phyloP scores from a whole-genome alignment of 73 alveolate species.

The Tetrahymena elliotti region DNA sequence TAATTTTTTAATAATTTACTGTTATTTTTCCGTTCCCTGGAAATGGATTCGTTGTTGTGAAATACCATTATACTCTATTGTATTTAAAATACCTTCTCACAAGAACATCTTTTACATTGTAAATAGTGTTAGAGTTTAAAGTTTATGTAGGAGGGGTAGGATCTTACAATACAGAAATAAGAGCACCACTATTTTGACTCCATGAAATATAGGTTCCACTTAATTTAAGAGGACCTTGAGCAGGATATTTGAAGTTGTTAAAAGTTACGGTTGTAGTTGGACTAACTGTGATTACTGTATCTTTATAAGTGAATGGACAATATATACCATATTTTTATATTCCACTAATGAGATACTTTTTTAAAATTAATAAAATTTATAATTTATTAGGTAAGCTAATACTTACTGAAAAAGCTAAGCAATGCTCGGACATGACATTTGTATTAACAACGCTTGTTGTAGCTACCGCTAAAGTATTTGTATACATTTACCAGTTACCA shows the following conservation, averaged over 20 bases:
- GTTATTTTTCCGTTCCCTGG: neutral
- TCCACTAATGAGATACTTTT: neutral
- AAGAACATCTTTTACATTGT: neutral
- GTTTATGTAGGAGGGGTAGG: neutral
- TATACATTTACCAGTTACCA: neutral
- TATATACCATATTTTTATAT: neutral
- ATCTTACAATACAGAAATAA: neutral
- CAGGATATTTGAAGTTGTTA: neutral
- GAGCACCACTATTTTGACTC: neutral
- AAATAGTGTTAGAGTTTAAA: neutral
- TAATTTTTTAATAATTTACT: neutral
- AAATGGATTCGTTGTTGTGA: neutral
- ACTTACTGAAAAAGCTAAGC: neutral
- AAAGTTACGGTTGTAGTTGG: neutral
- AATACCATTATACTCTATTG: neutral
- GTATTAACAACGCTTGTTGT: neutral
- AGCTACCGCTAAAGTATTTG: neutral
- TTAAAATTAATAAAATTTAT: neutral
- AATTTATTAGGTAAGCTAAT: neutral
- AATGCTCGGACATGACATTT: neutral
- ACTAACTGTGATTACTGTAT: neutral
- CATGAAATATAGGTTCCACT: neutral
- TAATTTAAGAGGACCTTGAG: neutral
- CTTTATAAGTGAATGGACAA: neutral
- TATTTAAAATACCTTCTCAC: neutral